A percentile compares a stretch with the other conserved stretches of the same genome.
Conservation (phyloP, 345 rosid genomes). For the Eucalyptus melliodora region DNA sequence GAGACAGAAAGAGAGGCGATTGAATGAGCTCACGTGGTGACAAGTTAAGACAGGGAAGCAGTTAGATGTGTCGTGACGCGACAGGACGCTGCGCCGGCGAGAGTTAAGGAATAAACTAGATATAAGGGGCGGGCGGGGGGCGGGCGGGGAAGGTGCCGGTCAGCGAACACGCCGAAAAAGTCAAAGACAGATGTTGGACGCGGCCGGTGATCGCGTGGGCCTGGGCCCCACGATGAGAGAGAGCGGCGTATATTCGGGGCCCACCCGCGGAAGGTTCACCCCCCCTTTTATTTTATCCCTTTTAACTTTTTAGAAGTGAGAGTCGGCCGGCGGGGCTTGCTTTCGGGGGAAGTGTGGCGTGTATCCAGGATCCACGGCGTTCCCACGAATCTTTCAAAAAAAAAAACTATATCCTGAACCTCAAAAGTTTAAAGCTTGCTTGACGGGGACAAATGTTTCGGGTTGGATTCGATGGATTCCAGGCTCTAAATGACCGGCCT, state of each 20-base stretch:
- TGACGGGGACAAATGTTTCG: background rate
- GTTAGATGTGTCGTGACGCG: background rate
- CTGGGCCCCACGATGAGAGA: background rate
- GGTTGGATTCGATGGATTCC: background rate
- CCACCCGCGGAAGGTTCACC: background rate
- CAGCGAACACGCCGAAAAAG: background rate
- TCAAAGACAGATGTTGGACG: background rate
- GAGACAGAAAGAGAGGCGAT: background rate
- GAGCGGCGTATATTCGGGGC: background rate
- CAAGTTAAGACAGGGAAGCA: background rate
- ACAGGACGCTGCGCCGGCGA: background rate
- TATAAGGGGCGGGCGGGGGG: no score
- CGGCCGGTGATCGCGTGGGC: background rate
- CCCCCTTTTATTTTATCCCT: background rate
- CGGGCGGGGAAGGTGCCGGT: background rate
- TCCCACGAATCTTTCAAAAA: background rate
- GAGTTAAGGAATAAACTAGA: background rate
- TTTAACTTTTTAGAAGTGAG: background rate
- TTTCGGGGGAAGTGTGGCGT: background rate
- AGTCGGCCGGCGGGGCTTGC: background rate
- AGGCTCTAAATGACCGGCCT: fast-evolving
- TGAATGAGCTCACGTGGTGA: background rate
- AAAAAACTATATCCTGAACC: background rate
- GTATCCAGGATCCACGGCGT: background rate
- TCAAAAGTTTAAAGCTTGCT: background rate